A percentile compares a stretch with the other conserved stretches of the same genome.
phyloP scores from a whole-genome alignment of 495 filamentous ascomycete species.

The Penicillium simplicissimum region DNA sequence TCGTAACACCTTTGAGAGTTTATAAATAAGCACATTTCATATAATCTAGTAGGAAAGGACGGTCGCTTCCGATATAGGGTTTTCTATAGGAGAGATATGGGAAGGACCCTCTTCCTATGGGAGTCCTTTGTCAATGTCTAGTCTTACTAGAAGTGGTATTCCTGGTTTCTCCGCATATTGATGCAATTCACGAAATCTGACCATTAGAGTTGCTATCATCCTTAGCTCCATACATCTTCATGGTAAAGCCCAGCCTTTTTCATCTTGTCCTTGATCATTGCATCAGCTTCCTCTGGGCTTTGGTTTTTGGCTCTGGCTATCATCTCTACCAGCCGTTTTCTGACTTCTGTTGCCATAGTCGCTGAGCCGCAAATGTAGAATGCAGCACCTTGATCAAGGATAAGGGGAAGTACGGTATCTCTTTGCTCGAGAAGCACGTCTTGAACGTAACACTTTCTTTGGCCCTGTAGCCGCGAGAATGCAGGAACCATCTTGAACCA shows the following conservation, averaged over 20 bases:
- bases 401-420: background rate
- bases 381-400: constrained; percentile 24
- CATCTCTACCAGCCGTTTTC: background rate
- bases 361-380: constrained; percentile 44
- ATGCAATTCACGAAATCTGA: no score
- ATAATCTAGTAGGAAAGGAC: no score
- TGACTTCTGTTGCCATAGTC: constrained; percentile 41
- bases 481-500: constrained; percentile 9
- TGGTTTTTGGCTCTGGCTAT: background rate
- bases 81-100: no score
- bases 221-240: constrained; percentile 36
- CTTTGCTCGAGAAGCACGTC: background rate
- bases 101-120: no score
- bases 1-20: no score
- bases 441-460: background rate
- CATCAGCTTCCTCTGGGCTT: constrained; percentile 4
- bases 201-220: no score
- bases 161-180: no score
- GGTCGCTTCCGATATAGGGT: no score
- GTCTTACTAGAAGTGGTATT: no score
- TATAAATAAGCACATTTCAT: no score
- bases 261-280: constrained; percentile 24
- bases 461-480: background rate
- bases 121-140: no score
- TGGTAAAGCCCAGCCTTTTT: constrained; percentile 32